Evolutionary conservation across 2,329 filamentous ascomycete genomes (phyloP).

Genomic region (Colletotrichum gigasporum): DNA sequence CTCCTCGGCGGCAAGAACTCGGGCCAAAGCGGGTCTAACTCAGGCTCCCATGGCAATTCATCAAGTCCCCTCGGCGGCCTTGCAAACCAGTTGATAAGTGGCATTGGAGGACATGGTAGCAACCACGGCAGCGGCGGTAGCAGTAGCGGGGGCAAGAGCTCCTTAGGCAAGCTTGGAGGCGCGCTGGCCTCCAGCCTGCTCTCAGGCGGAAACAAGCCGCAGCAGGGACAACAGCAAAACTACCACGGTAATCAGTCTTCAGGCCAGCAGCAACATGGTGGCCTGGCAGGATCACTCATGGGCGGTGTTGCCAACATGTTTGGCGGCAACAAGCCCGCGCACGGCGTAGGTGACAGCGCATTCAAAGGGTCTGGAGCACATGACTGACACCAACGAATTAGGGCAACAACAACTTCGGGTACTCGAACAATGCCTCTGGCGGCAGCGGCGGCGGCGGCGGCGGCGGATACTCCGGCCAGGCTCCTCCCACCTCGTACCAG

Average conservation of each 20-base stretch:
- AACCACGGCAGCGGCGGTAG: constrained; percentile 39
- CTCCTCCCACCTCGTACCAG: constrained; percentile 71
- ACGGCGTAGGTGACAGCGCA: constrained; percentile 45
- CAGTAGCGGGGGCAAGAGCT: constrained; percentile 47
- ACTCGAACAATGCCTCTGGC: constrained; percentile 55
- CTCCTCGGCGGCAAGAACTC: constrained; percentile 61
- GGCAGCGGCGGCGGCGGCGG: constrained; percentile 52
- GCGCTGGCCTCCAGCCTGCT: constrained; percentile 66
- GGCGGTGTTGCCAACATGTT: constrained; percentile 64
- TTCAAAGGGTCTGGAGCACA: not conserved
- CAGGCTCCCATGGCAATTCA: constrained; percentile 43
- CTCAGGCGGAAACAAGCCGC: constrained; percentile 58
- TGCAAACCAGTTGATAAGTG: constrained; percentile 58
- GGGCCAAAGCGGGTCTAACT: constrained; percentile 39
- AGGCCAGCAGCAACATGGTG: constrained; percentile 48
- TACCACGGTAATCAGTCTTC: constrained; percentile 59
- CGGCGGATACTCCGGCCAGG: constrained; percentile 69
- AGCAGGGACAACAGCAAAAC: constrained; percentile 48
- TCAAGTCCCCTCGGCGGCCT: constrained; percentile 55
- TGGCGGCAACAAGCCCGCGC: constrained; percentile 56
- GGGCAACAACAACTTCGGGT: constrained; percentile 70
- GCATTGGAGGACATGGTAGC: constrained; percentile 39
- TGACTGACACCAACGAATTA: constrained; percentile 39
- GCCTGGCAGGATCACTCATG: constrained; percentile 63
- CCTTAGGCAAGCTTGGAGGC: constrained; percentile 64